Base-by-base conservation (phyloP, 768 basidiomycete genomes). In the Inosperma sp. region DNA sequence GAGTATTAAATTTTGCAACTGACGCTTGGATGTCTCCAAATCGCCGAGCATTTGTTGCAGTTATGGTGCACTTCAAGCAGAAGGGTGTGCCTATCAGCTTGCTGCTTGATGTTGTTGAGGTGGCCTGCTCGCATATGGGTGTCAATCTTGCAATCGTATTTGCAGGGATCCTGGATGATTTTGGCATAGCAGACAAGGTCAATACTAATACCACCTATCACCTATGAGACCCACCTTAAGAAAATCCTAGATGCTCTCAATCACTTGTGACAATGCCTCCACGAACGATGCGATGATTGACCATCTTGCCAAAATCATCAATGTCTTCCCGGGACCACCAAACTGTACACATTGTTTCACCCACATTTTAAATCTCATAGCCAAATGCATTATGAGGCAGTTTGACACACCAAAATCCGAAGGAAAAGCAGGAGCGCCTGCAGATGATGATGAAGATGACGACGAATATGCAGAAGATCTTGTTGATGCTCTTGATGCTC, bases 21-120 rank as follows among this genome's bases (percentile, higher is more conserved):
- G n/a, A 75, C 54, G 62, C 62, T 0, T 75, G 71, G 72, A 69
- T 66, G 0, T 68, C 66, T 0, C 65, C 66, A 0, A 72, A 74
- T 48, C 65, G 71, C 33, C 35, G 56, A 2, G 66, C 66, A 0
- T 69, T 59, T 29, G 49, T 71, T 1, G 66, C 65, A 0, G 43
- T 68, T 10, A 62, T 59, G 0, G 68, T 68, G 0, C 72, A 74
- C 33, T 56, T 71, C 19, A 62, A 68, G 23, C 25, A 62, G 4
- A 42, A 71, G 0, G 67, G 70, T 0, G 37, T 47, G 8, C 64
- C 62, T 0, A 21, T 71, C 0, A 25, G 41, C 0, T 55, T 72
- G 7, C 41, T 69, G 0, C 58, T 76, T 0, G 72, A 76, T 50
- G 33, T 74, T 7, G 55, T 71, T 21, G 72, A 75, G 52, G 64